Conservation (phyloP, 257 asterid genomes). For the Lithospermum erythrorhizon region DNA sequence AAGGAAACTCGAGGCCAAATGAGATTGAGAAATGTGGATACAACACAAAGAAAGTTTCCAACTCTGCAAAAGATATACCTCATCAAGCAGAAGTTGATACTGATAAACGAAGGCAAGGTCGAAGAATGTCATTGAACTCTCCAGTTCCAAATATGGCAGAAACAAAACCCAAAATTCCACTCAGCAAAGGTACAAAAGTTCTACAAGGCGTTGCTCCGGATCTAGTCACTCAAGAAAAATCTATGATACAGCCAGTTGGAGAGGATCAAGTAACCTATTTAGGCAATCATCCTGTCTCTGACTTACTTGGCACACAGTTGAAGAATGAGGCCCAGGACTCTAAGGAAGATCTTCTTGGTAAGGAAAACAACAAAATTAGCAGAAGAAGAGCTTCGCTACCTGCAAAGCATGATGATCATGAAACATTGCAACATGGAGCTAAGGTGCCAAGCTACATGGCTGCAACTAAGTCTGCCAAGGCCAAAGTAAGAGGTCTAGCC, state of each 20-base stretch:
- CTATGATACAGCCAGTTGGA: constrained; percentile 1
- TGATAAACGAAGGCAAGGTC: constrained; percentile 15
- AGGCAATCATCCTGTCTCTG: constrained; percentile 4
- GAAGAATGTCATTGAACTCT: constrained; percentile 12
- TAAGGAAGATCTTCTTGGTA: constrained; percentile 24
- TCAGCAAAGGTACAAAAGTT: constrained; percentile 5
- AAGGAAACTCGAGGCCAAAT: constrained; percentile 21
- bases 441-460: constrained; percentile 59
- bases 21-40: constrained; percentile 26
- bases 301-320: neutral
- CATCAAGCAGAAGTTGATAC: constrained; percentile 16
- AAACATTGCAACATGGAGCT: constrained; percentile 8
- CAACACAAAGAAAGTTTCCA: constrained; percentile 23
- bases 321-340: constrained; percentile 11
- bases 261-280: constrained; percentile 9
- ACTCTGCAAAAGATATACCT: constrained; percentile 12
- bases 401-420: constrained; percentile 22
- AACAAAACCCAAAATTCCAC: constrained; percentile 6
- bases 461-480: constrained; percentile 55
- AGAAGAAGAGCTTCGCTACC: constrained; percentile 34
- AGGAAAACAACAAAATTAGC: constrained; percentile 15
- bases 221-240: constrained; percentile 7
- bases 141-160: constrained; percentile 3
- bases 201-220: constrained; percentile 5
- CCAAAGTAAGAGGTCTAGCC: constrained; percentile 38